Base-by-base conservation (phyloP, 1,284 basidiomycete species). In the Tilletiopsis washingtonensis region DNA sequence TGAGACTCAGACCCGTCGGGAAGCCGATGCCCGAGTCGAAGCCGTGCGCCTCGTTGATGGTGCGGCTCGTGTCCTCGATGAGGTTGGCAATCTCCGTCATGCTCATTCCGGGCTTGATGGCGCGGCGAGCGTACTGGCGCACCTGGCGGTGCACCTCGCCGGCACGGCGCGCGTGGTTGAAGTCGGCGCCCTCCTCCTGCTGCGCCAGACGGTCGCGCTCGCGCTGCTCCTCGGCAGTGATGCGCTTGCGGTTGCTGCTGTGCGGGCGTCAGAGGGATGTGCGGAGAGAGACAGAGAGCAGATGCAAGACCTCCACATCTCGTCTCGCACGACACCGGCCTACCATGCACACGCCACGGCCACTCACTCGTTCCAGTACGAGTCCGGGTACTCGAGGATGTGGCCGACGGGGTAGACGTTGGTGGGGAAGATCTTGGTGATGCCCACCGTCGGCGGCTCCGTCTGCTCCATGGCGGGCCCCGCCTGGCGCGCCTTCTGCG, bases 141-240 rank as follows among this genome's bases (percentile, higher is more conserved):
- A 94, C 93, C 75, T 89, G 87, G 24, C 70, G 51, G 74, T 99
- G 94, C n/a, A 91, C 91, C 76, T 98, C 93, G 21, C 88, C 88
- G 26, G 85, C 94, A 52, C 85, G 81, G 43, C 94, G 84, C 69
- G 97, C 91, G 69, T 82, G 82, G 64, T 88, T 82, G 76, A 98
- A 98, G 60, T 75, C 3, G 51, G 62, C 57, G 78, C 80, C 62
- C 84, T 68, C 67, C 37, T 62, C 54, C 55, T 70, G 59, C 53
- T 71, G 68, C 24, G 53, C 47, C 36, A 72, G 43, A 3, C 82
- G 81, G 74, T 99, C 94, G 39, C 82, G 76, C 67, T 91, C 84
- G 39, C 86, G 82, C 71, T 84, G 87, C 76, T 99, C 94, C 62
- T 89, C 90, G 1, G 86, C 90, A 1, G 91, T 90, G 19, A 82